These are phyloP conservation scores for Spathaspora arborariae DNA, from an alignment of 805 yeast species.

Conservation along the genomic window DNA sequence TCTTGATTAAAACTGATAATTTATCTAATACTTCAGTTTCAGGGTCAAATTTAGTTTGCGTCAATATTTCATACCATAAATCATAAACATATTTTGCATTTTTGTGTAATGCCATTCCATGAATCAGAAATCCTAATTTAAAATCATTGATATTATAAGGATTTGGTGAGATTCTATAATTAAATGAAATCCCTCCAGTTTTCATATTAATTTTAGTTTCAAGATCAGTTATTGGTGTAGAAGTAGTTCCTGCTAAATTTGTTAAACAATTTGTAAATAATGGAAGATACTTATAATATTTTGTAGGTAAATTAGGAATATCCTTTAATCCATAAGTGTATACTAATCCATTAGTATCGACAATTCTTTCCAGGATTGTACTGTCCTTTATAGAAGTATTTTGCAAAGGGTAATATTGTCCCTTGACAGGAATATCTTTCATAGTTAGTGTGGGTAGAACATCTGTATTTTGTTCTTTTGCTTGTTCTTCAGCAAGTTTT, in stretches of 20 bases:
- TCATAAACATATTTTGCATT: conserved; percentile 59
- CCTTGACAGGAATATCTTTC: conserved; percentile 63
- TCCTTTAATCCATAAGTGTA: conserved; percentile 69
- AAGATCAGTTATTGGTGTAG: conserved; percentile 67
- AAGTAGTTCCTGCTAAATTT: conserved; percentile 74
- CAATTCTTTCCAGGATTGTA: conserved; percentile 44
- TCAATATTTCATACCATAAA: conserved; percentile 65
- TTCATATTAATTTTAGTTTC: conserved; percentile 79
- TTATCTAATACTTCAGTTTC: conserved; percentile 49
- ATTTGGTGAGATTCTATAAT: conserved; percentile 51
- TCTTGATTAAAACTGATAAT: conserved; percentile 66
- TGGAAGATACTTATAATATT: conserved; percentile 67
- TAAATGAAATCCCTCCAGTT: conserved; percentile 83
- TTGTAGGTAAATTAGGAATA: conserved; percentile 54
- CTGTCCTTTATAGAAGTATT: conserved; percentile 27
- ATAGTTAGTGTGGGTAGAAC: conserved; percentile 76
- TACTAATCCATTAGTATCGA: conserved; percentile 76
- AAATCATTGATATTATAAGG: conserved; percentile 48
- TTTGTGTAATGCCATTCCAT: conserved; percentile 67
- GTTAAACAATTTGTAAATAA: conserved; percentile 77
- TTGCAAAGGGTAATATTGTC: conserved; percentile 33
- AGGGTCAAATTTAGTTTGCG: conserved; percentile 59
- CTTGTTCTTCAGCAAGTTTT: conserved; percentile 58
- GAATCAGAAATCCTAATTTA: conserved; percentile 50
- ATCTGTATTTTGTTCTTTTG: conserved; percentile 66